phyloP scores from a whole-genome alignment of 768 basidiomycete species.

The Boletus sp. region DNA sequence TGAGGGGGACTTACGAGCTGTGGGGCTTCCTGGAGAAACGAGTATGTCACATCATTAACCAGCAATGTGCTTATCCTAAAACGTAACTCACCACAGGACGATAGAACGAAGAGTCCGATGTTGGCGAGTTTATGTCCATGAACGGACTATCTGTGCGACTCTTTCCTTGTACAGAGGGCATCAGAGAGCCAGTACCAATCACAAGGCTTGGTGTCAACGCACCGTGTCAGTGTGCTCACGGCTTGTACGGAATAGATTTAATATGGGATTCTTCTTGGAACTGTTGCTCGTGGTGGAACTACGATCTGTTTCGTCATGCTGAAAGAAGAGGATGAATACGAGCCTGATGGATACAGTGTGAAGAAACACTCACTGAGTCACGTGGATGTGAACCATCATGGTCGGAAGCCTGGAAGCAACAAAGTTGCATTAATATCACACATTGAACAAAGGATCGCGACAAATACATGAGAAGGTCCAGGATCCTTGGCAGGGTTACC shows the following conservation, averaged over 20 bases:
- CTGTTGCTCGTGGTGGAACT: not conserved
- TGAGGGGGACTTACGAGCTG: not conserved
- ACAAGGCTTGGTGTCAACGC: not conserved
- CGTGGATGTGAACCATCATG: not conserved
- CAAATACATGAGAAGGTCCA: not conserved
- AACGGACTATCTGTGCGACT: not conserved
- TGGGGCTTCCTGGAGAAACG: not conserved
- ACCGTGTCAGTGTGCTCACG: not conserved
- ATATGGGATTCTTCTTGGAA: not conserved
- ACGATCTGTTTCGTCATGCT: not conserved
- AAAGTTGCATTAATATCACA: not conserved
- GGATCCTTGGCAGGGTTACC: not conserved
- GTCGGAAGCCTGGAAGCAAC: not conserved
- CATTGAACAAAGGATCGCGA: not conserved
- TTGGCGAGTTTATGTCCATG: not conserved
- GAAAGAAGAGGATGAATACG: not conserved
- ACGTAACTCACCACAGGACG: not conserved
- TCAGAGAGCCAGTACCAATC: not conserved
- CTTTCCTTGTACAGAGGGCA: not conserved
- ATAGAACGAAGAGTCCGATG: not conserved
- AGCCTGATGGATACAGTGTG: no score
- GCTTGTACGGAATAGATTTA: not conserved
- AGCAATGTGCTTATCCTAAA: not conserved
- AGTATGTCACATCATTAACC: not conserved
- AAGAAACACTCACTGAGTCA: not conserved